Evolutionary conservation across 257 asterid species (phyloP).

Genomic region (Salvia hispanica): DNA sequence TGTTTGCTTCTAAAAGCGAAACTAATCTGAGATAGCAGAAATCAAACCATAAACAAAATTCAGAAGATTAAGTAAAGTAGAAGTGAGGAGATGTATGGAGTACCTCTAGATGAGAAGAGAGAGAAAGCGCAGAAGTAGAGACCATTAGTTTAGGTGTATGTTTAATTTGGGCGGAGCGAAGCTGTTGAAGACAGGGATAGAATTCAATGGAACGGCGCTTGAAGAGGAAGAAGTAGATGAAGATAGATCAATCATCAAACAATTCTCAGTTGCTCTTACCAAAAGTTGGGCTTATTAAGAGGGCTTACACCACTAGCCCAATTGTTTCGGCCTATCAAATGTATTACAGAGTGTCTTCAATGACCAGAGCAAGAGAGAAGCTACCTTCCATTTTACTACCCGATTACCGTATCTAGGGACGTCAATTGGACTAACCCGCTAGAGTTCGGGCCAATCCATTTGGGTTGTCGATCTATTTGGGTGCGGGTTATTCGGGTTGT

Average conservation of each 20-base stretch:
- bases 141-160: slow-evolving; percentile 42
- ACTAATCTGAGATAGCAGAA: slow-evolving; percentile 41
- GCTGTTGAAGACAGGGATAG: slow-evolving; percentile 32
- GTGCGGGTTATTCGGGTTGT: too few species aligned
- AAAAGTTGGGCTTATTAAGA: slow-evolving; percentile 5
- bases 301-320: not conserved
- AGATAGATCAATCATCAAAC: not conserved
- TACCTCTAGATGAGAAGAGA: slow-evolving; percentile 59
- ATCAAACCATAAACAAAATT: slow-evolving; percentile 5
- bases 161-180: not conserved
- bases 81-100: slow-evolving; percentile 1
- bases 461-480: too few species aligned
- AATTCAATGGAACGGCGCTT: slow-evolving; percentile 40
- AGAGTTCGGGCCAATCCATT: too few species aligned
- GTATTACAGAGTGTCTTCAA: too few species aligned
- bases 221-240: slow-evolving; percentile 26
- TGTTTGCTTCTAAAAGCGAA: slow-evolving; percentile 31
- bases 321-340: too few species aligned
- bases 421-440: too few species aligned
- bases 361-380: too few species aligned
- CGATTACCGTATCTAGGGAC: too few species aligned
- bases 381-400: too few species aligned
- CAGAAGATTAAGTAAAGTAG: not conserved
- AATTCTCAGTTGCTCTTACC: not conserved
- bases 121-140: slow-evolving; percentile 56